Conservation (phyloP, 2,329 filamentous ascomycete genomes). For the Claviceps cyperi region DNA sequence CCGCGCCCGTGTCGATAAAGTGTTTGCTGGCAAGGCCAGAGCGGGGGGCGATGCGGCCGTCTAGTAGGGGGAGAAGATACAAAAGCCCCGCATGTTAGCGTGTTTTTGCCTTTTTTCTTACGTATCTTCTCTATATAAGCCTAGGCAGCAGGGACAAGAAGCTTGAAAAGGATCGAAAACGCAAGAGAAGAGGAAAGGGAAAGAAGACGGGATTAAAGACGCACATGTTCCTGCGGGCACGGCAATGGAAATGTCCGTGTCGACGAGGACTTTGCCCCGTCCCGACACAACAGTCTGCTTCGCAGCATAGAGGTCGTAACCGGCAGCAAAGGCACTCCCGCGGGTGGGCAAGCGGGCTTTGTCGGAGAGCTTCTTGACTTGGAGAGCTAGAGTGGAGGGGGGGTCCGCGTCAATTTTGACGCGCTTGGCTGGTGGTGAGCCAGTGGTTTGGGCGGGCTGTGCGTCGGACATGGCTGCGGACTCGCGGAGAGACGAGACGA, state of each 20-base stretch:
- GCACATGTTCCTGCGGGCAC: slow-evolving; percentile 81
- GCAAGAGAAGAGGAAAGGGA: background rate
- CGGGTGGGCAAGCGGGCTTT: slow-evolving; percentile 74
- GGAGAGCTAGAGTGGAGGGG: slow-evolving; percentile 41
- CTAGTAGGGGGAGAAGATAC: slow-evolving; percentile 24
- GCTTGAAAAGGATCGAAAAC: background rate
- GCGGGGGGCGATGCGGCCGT: slow-evolving; percentile 79
- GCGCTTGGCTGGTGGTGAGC: slow-evolving; percentile 67
- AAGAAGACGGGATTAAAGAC: slow-evolving; percentile 15
- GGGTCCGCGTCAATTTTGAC: slow-evolving; percentile 42
- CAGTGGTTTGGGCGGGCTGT: slow-evolving; percentile 27
- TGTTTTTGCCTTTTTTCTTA: background rate
- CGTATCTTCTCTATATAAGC: background rate
- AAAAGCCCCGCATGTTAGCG: slow-evolving; percentile 1
- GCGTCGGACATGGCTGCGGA: background rate
- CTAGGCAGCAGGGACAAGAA: background rate
- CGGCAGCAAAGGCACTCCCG: slow-evolving; percentile 78
- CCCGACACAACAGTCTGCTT: slow-evolving; percentile 62
- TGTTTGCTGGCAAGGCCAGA: slow-evolving; percentile 88
- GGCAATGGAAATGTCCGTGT: slow-evolving; percentile 83
- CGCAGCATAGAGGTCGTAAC: slow-evolving; percentile 83
- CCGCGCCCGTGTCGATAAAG: slow-evolving; percentile 90
- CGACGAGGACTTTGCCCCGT: slow-evolving; percentile 71
- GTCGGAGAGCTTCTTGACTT: slow-evolving; percentile 76
- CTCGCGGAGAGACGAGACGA: no score